A percentile compares a stretch with the other conserved stretches of the same genome.
Conservation (phyloP, 202 grass and related monocot species). For the Carex arenaria region DNA sequence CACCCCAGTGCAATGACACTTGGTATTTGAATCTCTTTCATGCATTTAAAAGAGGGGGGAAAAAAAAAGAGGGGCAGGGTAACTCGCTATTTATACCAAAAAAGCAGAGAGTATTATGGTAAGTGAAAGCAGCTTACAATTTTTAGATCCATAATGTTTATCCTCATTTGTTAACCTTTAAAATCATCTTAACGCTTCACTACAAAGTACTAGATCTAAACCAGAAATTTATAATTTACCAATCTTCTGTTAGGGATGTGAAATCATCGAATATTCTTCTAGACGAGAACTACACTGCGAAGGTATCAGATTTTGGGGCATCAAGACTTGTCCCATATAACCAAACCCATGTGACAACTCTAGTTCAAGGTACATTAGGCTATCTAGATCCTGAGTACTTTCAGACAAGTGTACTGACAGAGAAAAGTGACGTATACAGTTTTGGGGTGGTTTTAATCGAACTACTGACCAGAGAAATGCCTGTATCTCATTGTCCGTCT, state of each 20-base stretch:
- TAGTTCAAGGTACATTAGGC: conserved; percentile 71
- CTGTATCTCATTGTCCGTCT: conserved; percentile 18
- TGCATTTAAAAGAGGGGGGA: background rate
- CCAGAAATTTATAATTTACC: background rate
- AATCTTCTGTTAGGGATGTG: conserved; percentile 37
- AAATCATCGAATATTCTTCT: conserved; percentile 82
- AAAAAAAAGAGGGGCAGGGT: background rate
- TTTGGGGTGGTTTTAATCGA: conserved; percentile 71
- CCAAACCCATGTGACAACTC: conserved; percentile 71
- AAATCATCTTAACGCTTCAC: background rate
- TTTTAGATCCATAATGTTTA: background rate
- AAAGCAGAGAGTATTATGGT: background rate
- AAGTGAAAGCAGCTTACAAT: background rate
- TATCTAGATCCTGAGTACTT: conserved; percentile 90
- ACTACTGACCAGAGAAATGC: conserved; percentile 53
- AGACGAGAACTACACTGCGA: conserved; percentile 46
- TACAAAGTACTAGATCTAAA: background rate
- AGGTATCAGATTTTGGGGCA: conserved; percentile 77
- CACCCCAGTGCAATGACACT: background rate
- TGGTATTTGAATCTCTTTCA: background rate
- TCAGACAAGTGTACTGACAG: conserved; percentile 57
- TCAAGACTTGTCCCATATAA: conserved; percentile 53
- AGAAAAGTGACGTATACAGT: conserved; percentile 86
- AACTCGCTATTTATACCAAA: background rate
- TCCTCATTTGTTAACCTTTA: background rate